Conservation (phyloP, 2,329 filamentous ascomycete species). For the Exserohilum turcica region DNA sequence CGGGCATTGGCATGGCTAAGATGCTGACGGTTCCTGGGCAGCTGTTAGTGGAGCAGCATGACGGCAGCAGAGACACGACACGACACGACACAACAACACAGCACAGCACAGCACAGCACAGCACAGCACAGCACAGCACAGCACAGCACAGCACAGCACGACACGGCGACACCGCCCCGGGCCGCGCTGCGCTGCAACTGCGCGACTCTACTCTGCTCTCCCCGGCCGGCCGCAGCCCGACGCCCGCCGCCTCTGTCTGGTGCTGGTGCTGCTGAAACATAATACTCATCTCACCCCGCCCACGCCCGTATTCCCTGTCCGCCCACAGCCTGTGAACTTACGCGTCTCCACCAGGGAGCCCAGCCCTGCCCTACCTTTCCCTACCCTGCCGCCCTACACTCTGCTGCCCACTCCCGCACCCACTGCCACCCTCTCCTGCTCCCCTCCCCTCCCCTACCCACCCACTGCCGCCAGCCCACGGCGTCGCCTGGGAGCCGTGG, state of each 20-base stretch:
- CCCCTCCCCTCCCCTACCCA: conserved; percentile 4
- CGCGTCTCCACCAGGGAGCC: conserved; percentile 27
- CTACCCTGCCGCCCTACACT: too few relatives aligned
- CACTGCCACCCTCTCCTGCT: not conserved
- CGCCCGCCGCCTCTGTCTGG: conserved; percentile 3
- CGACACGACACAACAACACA: not conserved
- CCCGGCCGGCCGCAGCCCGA: not conserved
- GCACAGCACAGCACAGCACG: too few relatives aligned
- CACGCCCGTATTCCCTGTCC: conserved; percentile 23
- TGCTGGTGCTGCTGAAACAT: conserved; percentile 38
- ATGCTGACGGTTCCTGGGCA: conserved; percentile 4
- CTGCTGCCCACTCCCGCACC: not conserved
- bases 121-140: too few relatives aligned
- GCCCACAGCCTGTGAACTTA: conserved; percentile 24
- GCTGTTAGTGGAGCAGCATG: conserved; percentile 4
- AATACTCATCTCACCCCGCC: conserved; percentile 29
- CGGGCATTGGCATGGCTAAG: not conserved
- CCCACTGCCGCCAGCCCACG: too few relatives aligned
- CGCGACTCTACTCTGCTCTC: not conserved
- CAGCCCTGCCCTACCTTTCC: too few relatives aligned
- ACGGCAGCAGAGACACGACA: conserved; percentile 9
- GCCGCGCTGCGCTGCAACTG: not conserved
- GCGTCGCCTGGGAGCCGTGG: conserved; percentile 5
- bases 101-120: too few relatives aligned
- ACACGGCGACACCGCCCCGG: too few relatives aligned